Conservation (phyloP, 2,329 filamentous ascomycete species). For the Alternaria viburni region DNA sequence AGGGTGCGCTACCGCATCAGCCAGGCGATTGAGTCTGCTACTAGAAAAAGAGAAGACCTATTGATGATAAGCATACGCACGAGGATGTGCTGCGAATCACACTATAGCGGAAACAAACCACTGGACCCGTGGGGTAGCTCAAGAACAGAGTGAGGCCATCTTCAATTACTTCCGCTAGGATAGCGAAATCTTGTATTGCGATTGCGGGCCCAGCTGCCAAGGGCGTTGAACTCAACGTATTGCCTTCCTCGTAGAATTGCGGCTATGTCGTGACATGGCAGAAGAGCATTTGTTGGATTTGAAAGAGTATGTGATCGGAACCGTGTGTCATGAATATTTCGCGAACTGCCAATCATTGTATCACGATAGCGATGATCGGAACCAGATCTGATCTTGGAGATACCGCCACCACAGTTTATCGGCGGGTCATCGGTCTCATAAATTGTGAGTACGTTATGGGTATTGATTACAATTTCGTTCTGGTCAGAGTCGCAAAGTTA, state of each 20-base stretch:
- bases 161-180: background rate
- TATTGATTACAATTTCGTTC: conserved; percentile 11
- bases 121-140: background rate
- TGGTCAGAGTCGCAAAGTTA: conserved; percentile 6
- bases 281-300: background rate
- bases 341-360: background rate
- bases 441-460: conserved; percentile 1
- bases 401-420: background rate
- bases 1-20: background rate
- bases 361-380: background rate
- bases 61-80: background rate
- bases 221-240: background rate
- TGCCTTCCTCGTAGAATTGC: background rate
- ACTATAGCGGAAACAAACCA: background rate
- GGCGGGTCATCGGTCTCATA: background rate
- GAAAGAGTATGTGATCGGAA: background rate
- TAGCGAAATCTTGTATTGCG: background rate
- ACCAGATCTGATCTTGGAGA: background rate
- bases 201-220: background rate
- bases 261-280: background rate
- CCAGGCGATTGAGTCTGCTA: background rate
- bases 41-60: background rate
- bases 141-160: background rate
- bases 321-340: background rate
- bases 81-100: background rate